Conservation (phyloP, 805 yeast species). For the Tetrapisispora pingtungensis region DNA sequence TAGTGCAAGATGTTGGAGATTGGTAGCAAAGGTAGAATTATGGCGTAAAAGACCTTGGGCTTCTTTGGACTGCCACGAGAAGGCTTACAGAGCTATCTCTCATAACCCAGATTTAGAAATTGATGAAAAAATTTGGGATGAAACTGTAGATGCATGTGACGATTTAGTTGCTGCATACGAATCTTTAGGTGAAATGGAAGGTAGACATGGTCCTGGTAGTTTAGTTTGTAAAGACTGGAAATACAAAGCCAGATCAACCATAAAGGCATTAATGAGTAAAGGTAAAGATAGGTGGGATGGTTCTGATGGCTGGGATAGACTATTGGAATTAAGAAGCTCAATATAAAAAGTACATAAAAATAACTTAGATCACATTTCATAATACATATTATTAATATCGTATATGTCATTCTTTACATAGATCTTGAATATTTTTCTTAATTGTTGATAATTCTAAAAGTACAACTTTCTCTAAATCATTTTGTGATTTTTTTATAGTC, state of each 20-base stretch:
- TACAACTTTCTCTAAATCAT: background rate
- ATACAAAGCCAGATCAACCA: slow-evolving; percentile 63
- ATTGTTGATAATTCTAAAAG: background rate
- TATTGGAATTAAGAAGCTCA: slow-evolving; percentile 34
- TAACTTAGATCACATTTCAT: background rate
- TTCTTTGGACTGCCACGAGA: slow-evolving; percentile 75
- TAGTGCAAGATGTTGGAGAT: slow-evolving; percentile 58
- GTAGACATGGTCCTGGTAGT: slow-evolving; percentile 69
- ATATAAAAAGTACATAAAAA: background rate
- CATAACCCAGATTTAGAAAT: slow-evolving; percentile 55
- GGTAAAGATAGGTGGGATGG: slow-evolving; percentile 77
- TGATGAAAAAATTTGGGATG: slow-evolving; percentile 58
- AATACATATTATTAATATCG: background rate
- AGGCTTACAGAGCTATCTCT: slow-evolving; percentile 66
- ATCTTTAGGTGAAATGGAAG: slow-evolving; percentile 75
- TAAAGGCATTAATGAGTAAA: slow-evolving; percentile 66
- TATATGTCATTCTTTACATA: background rate
- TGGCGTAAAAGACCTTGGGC: slow-evolving; percentile 88
- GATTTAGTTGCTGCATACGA: slow-evolving; percentile 82
- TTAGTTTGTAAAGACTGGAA: slow-evolving; percentile 90
- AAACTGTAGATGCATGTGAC: slow-evolving; percentile 65
- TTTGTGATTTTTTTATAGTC: background rate
- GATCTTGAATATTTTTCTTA: background rate
- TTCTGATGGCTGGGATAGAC: slow-evolving; percentile 61
- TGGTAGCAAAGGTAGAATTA: slow-evolving; percentile 72